These are phyloP conservation scores for Trichophyton schoenleinii DNA, from an alignment of 2,329 filamentous ascomycete genomes.

Conservation along the genomic window DNA sequence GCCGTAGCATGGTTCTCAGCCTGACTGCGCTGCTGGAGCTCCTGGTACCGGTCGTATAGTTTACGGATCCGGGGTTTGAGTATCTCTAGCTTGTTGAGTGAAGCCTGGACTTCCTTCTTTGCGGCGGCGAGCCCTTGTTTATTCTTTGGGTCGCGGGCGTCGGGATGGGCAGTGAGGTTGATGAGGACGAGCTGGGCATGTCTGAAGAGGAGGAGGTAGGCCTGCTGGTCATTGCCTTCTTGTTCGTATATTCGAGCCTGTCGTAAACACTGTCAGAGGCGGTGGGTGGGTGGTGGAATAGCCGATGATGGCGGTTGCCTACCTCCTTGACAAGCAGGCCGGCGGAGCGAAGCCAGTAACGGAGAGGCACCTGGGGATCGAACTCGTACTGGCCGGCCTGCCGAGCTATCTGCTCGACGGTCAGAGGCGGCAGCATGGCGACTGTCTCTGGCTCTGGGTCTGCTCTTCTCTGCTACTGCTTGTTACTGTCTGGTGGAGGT, in stretches of 20 bases:
- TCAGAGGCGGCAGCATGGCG: constrained; percentile 44
- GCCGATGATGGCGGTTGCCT: background rate
- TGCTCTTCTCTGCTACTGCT: too few species aligned
- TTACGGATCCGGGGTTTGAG: constrained; percentile 67
- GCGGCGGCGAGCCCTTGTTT: constrained; percentile 42
- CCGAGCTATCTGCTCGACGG: constrained; percentile 61
- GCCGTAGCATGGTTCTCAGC: constrained; percentile 15
- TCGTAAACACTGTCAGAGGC: background rate
- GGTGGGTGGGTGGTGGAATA: background rate
- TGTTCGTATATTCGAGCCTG: constrained; percentile 74
- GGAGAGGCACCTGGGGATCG: constrained; percentile 61
- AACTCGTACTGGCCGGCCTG: constrained; percentile 72
- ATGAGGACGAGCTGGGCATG: constrained; percentile 76
- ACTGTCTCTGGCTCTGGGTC: background rate
- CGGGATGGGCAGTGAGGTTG: constrained; percentile 61
- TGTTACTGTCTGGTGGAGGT: too few species aligned
- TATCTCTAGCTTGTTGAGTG: constrained; percentile 59
- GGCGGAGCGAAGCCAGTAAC: constrained; percentile 70
- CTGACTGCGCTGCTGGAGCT: constrained; percentile 35
- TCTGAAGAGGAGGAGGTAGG: constrained; percentile 82
- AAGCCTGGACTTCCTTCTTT: constrained; percentile 49
- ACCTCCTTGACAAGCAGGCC: constrained; percentile 73
- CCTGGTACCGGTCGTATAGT: constrained; percentile 56
- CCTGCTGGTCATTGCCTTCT: constrained; percentile 75
- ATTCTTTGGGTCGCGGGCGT: constrained; percentile 53